Evolutionary conservation across 371 early-diverging fungal species (phyloP).

Genomic region (Mycotypha africana): DNA sequence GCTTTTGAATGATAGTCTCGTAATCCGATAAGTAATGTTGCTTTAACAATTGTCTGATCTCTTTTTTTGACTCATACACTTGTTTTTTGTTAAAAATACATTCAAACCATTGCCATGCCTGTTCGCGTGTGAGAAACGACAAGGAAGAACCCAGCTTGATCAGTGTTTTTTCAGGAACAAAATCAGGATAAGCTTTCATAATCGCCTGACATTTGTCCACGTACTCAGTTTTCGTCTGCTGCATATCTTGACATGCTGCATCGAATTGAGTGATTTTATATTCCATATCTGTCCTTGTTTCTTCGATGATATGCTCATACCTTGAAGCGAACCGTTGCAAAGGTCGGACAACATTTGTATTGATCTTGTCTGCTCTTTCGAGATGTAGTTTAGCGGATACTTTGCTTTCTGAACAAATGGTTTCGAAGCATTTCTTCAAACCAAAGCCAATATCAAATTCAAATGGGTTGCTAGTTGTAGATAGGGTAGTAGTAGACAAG

Average conservation of each 20-base stretch:
- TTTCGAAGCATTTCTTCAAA: conserved; percentile 63
- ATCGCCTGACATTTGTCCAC: conserved; percentile 11
- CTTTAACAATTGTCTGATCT: too few relatives aligned
- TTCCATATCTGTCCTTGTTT: conserved; percentile 49
- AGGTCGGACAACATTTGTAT: conserved; percentile 57
- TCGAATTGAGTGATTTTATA: conserved; percentile 38
- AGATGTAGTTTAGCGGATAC: conserved; percentile 53
- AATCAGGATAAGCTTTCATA: conserved; percentile 9
- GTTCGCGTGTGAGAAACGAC: conserved; percentile 10
- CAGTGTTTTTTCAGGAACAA: neutral
- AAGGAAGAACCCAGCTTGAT: conserved; percentile 6
- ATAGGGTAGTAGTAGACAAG: too few relatives aligned
- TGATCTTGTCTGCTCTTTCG: conserved; percentile 51
- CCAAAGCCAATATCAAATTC: conserved; percentile 63
- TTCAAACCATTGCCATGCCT: conserved; percentile 8
- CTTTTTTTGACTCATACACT: too few relatives aligned
- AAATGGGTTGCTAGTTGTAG: conserved; percentile 30
- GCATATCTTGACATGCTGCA: conserved; percentile 2
- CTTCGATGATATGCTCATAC: conserved; percentile 46
- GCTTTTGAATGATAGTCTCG: too few relatives aligned
- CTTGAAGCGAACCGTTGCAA: conserved; percentile 44
- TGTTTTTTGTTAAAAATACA: too few relatives aligned
- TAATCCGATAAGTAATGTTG: too few relatives aligned
- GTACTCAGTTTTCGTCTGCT: conserved; percentile 11
- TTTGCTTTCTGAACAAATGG: conserved; percentile 56